These are phyloP conservation scores for Hymenoscyphus scutula DNA, from an alignment of 2,329 filamentous ascomycete genomes.

Conservation along the genomic window DNA sequence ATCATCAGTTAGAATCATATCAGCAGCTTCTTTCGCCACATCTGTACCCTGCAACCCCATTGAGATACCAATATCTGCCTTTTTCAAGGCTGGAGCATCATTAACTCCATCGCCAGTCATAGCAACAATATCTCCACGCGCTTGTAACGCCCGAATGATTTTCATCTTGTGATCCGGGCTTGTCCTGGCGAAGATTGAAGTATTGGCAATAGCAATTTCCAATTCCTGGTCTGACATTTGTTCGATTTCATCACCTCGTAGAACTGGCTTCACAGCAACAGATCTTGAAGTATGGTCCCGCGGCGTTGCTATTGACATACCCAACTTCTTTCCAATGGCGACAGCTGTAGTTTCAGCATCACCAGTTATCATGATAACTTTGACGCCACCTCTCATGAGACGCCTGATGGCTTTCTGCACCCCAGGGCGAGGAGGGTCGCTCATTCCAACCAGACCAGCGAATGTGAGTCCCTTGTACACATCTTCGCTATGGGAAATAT, in stretches of 20 bases:
- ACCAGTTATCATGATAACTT: constrained; percentile 98
- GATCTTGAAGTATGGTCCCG: constrained; percentile 53
- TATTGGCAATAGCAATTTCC: constrained; percentile 78
- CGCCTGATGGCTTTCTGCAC: constrained; percentile 86
- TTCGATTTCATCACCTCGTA: constrained; percentile 90
- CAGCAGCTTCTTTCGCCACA: constrained; percentile 93
- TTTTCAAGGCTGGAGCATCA: constrained; percentile 93
- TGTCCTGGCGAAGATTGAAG: constrained; percentile 92
- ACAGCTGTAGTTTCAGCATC: constrained; percentile 93
- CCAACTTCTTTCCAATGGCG: constrained; percentile 91
- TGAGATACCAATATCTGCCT: constrained; percentile 94
- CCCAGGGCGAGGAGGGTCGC: constrained; percentile 86
- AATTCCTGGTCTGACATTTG: constrained; percentile 84
- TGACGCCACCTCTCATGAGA: constrained; percentile 90
- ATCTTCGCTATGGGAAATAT: constrained; percentile 58
- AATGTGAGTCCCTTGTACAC: constrained; percentile 82
- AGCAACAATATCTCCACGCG: constrained; percentile 91
- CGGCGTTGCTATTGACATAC: constrained; percentile 72
- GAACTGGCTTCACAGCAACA: constrained; percentile 65
- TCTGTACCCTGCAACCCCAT: constrained; percentile 96
- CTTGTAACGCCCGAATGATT: constrained; percentile 87
- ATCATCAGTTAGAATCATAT: constrained; percentile 89
- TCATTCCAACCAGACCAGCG: constrained; percentile 94
- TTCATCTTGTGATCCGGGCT: constrained; percentile 98
- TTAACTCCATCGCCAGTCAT: constrained; percentile 99